Percentiles rank a stretch among this genome's conserved stretches.
Evolutionary conservation across 352 stramenopile genomes (phyloP).

Genomic region (Pseudoperonospora humuli): DNA sequence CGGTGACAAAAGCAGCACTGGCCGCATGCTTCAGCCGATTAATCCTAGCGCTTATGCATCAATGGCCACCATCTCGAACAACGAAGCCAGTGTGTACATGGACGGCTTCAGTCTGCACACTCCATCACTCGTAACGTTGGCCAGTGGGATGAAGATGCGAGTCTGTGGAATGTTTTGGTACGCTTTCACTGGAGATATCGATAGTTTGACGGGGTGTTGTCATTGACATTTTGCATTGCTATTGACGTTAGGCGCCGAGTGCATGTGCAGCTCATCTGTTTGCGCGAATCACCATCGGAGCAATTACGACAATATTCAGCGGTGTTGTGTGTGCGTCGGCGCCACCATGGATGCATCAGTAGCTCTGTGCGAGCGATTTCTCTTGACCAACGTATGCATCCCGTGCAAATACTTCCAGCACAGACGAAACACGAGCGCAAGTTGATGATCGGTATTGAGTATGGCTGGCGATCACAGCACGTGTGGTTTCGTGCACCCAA

Average conservation of each 20-base stretch:
- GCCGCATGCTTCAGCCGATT: conserved; percentile 7
- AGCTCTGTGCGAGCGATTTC: conserved; percentile 13
- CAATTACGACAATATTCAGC: conserved; percentile 13
- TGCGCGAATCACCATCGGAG: conserved; percentile 6
- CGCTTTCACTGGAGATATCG: background rate
- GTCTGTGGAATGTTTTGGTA: conserved; percentile 20
- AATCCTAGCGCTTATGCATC: conserved; percentile 10
- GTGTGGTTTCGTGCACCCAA: conserved; percentile 17
- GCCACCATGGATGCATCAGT: conserved; percentile 10
- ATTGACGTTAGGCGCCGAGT: conserved; percentile 7
- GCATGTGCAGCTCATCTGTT: conserved; percentile 21
- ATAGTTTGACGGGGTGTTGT: background rate
- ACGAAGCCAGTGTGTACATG: conserved; percentile 22
- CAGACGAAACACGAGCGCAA: conserved; percentile 15
- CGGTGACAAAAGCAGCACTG: conserved; percentile 1
- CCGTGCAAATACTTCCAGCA: conserved; percentile 12
- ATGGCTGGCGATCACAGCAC: conserved; percentile 12
- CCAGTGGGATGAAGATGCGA: conserved; percentile 21
- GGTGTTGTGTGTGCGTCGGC: conserved; percentile 12
- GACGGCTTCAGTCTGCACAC: conserved; percentile 17
- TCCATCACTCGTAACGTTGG: conserved; percentile 17
- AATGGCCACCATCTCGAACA: conserved; percentile 15
- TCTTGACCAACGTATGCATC: conserved; percentile 20
- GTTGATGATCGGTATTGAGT: conserved; percentile 18
- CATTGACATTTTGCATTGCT: background rate